Evolutionary conservation across 2,329 filamentous ascomycete species (phyloP), one percentile per base, ranked within the genome.

Genomic region (Epichloe uncinata): DNA sequence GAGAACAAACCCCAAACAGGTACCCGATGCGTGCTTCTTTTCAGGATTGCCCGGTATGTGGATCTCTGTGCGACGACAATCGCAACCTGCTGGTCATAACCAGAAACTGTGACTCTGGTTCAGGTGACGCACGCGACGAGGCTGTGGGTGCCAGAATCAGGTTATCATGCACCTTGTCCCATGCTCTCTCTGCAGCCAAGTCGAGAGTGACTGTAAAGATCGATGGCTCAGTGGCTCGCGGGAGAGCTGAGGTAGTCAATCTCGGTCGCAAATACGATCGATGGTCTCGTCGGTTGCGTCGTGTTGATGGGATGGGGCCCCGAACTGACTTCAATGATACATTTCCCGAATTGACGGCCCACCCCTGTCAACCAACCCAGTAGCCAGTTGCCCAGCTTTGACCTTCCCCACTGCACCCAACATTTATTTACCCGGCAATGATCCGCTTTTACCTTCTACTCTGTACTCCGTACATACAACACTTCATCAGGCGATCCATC

Each of bases 381-480:
- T 8, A 18, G 35, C 20, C 26, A 30, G 26, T 30, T 12, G 11
- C 40, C 35, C 34, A 34, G 26, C 42, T 34, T 44, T n/a, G 8
- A 44, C 16, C 26, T 6, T 16, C 8, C 12, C 7, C 7, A 34
- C 5, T 11, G 9, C 4, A 13, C 30, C 22, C 13, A 20, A 13
- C 20, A 5, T 26, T 36, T 30, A 33, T 49, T 48, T 48, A 48
- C 35, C 50, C 50, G 50, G 48, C 12, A 33, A 51, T 51, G 42
- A 45, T 22, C 50, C 50, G 50, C 7, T 33, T 8, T 15, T 16
- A 35, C 37, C 9, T 45, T 45, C 12, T 6, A 38, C n/a, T 18
- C 15, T 5, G 37, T 38, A 38, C 22, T 38, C 15, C 7, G 37
- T n/a, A n/a, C n/a, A n/a, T 38, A 38, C 37, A 30, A 30, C 26